phyloP scores from a whole-genome alignment of 1,284 basidiomycete species.

The Filobasidium uniguttulatum region DNA sequence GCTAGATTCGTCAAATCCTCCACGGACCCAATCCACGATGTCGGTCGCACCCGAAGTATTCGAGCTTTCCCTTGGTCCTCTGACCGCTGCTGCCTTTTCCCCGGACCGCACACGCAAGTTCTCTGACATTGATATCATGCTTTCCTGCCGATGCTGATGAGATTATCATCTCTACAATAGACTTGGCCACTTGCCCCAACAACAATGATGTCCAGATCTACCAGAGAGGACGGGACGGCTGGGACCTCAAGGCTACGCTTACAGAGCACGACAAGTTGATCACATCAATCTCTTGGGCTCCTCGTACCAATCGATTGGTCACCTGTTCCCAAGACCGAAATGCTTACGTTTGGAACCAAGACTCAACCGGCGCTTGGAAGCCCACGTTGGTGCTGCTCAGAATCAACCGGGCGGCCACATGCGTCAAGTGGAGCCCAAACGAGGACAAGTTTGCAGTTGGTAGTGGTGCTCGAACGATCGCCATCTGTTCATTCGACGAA shows the following conservation, averaged over 20 bases:
- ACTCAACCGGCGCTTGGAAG: conserved; percentile 71
- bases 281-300: conserved; percentile 98
- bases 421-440: conserved; percentile 89
- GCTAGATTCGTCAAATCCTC: conserved; percentile 44
- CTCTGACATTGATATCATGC: no score
- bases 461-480: conserved; percentile 86
- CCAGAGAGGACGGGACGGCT: conserved; percentile 47
- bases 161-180: conserved; percentile 26
- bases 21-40: conserved; percentile 41
- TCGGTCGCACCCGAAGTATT: conserved; percentile 54
- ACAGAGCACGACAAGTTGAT: conserved; percentile 97
- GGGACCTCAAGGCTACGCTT: conserved; percentile 66
- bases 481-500: conserved; percentile 84
- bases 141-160: neutral
- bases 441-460: conserved; percentile 99
- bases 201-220: conserved; percentile 80
- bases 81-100: conserved; percentile 87
- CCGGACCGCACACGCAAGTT: conserved; percentile 68
- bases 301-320: conserved; percentile 88
- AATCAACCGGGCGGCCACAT: conserved; percentile 90
- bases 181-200: conserved; percentile 84
- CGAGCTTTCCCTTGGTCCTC: conserved; percentile 63
- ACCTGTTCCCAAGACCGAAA: conserved; percentile 97
- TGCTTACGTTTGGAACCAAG: conserved; percentile 91
- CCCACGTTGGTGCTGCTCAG: conserved; percentile 91